These are phyloP conservation scores for Jaminaea rosea DNA, from an alignment of 1,284 basidiomycete genomes.

Conservation along the genomic window DNA sequence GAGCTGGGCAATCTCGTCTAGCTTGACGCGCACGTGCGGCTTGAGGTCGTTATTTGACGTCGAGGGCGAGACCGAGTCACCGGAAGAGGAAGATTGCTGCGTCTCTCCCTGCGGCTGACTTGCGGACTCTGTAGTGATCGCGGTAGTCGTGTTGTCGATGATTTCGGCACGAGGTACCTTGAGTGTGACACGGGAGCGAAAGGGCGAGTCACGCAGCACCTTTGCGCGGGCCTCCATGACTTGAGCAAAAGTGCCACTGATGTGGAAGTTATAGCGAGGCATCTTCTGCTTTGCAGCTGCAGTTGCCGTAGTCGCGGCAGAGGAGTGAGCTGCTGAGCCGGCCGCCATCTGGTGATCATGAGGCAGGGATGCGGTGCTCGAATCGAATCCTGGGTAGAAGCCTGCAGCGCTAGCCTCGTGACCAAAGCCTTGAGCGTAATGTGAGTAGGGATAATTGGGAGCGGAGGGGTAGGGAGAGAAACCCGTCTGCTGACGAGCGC, in stretches of 20 bases:
- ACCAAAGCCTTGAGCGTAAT: conserved; percentile 8
- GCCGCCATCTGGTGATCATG: too few species aligned
- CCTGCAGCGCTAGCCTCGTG: neutral
- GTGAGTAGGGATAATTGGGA: conserved; percentile 5
- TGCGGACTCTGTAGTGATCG: too few species aligned
- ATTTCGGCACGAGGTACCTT: conserved; percentile 86
- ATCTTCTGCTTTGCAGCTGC: neutral
- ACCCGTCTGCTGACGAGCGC: conserved; percentile 19
- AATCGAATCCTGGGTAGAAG: neutral
- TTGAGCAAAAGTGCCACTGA: conserved; percentile 82
- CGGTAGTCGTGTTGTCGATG: conserved; percentile 49
- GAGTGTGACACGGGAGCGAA: conserved; percentile 72
- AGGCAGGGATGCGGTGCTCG: neutral
- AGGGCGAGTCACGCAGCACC: conserved; percentile 78
- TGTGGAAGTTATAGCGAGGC: conserved; percentile 62
- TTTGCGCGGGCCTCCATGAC: conserved; percentile 82
- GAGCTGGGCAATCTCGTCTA: conserved; percentile 84
- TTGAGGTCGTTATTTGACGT: conserved; percentile 59
- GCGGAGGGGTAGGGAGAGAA: conserved; percentile 9
- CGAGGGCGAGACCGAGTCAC: conserved; percentile 6
- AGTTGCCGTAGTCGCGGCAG: neutral
- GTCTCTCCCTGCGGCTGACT: too few species aligned
- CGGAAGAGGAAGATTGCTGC: neutral
- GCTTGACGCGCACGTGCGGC: conserved; percentile 69
- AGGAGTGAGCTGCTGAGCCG: too few species aligned